Conservation (phyloP, 2,329 filamentous ascomycete species). For the Fusarium sp. region DNA sequence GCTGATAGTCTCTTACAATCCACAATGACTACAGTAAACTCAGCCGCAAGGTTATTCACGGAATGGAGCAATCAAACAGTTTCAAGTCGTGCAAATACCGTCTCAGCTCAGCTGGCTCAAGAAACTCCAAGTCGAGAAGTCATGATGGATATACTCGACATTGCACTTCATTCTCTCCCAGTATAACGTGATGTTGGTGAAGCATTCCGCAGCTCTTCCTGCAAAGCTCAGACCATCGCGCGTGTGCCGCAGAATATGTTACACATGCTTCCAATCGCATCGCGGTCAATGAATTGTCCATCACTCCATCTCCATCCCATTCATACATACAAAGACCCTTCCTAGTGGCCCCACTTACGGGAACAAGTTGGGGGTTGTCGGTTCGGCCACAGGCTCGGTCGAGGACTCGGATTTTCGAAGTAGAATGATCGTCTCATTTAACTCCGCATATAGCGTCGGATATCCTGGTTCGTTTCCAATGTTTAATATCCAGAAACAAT, state of each 20-base stretch:
- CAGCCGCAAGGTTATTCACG: background rate
- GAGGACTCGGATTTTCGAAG: constrained; percentile 37
- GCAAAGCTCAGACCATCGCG: background rate
- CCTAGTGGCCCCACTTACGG: constrained; percentile 12
- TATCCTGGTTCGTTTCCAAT: background rate
- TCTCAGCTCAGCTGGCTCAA: background rate
- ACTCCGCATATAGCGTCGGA: constrained; percentile 21
- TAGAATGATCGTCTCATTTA: background rate
- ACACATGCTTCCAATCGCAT: constrained; percentile 7
- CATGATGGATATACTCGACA: background rate
- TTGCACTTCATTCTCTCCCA: background rate
- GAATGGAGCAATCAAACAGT: background rate
- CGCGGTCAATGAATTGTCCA: background rate
- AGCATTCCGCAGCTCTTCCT: background rate
- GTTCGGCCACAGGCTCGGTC: constrained; percentile 32
- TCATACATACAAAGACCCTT: constrained; percentile 1
- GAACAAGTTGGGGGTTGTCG: constrained; percentile 27
- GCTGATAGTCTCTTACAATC: constrained; percentile 24
- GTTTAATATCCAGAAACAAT: background rate
- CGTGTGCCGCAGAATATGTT: constrained; percentile 1
- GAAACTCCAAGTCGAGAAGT: background rate
- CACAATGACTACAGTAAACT: constrained; percentile 24
- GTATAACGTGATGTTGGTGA: background rate
- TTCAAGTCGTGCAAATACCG: background rate
- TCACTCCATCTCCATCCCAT: background rate